Evolutionary conservation across 345 rosid genomes (phyloP), one percentile per base, ranked within the genome.

Genomic region (Firmiana major): DNA sequence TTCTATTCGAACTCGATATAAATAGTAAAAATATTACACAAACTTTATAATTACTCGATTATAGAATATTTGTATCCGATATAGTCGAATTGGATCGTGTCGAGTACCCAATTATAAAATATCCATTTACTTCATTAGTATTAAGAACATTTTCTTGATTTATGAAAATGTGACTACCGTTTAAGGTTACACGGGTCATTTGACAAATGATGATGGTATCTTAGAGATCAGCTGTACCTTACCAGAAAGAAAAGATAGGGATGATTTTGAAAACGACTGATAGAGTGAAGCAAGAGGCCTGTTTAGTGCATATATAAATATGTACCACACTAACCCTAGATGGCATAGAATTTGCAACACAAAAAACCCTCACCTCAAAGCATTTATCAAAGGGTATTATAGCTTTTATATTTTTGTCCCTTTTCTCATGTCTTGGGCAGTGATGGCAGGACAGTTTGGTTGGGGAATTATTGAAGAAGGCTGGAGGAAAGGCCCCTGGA

Each of bases 401-500:
- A 78, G 73, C 51, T 53, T 22, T 31, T 24, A 51, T 28, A n/a
- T 36, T 57, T 36, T 67, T 55, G 40, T 40, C 13, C 40, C 21
- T 53, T 78, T 54, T 59, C n/a, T 57, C 22, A 89, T 91, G 90
- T 86, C 93, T 85, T 89, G 93, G 90, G 91, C 84, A 81, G 84
- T 80, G 45, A 89, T 92, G 95, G 83, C 81, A 43, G 94, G 88
- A 57, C 84, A 83, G 38, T 49, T 83, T 49, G 91, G 90, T 53
- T 90, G 97, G 97, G 90, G 92, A 46, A 51, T 78, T 40, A 82
- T 86, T 38, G 96, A 84, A 73, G 90, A 90, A 77, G 91, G 89
- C 17, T 92, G 97, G 98, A 92, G 97, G 77, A 94, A 92, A 69
- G 98, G 98, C 42, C 98, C 98, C 9, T 94, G 98, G 97, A 94